Evolutionary conservation across 2,329 filamentous ascomycete species (phyloP), one percentile per base, ranked within the genome.

Genomic region (Alternaria gansuensis): DNA sequence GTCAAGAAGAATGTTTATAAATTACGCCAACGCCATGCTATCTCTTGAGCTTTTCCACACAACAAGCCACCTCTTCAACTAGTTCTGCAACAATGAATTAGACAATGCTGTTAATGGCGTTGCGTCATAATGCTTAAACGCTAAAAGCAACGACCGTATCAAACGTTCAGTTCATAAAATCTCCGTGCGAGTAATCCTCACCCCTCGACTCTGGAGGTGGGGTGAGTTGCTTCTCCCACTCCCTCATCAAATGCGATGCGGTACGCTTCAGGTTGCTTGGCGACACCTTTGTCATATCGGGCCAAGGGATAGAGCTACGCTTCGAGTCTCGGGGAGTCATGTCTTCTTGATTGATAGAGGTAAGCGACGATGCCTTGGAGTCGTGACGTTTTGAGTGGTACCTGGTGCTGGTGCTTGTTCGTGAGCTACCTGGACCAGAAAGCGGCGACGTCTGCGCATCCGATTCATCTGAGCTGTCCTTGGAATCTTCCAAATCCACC

Each of bases 231-330:
- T 88, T 91, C 80, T 98, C 94, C 91, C 92, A 96, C 74, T 97
- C 93, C 64, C 88, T 90, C 87, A 97, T 92, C 57, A 97, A 83
- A 62, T 90, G 90, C 34, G 88, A 90, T n/a, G 93, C 91, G 0
- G 91, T 94, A 36, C 88, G 86, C 74, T 92, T 91, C 67, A 97
- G 80, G 69, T 92, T 93, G 66, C 87, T 88, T 0, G 93, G 90
- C 8, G 87, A 85, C 40, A 93, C 79, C 64, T 89, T 88, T 73
- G 88, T 88, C 55, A 96, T 84, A 46, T 89, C 85, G 48, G 88
- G 88, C 80, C 91, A 92, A 28, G 90, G 80, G 7, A 83, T 77
- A 3, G 80, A 77, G 55, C 79, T 80, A 51, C 74, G 72, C 51
- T 76, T 76, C 5, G 62, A 46, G 51, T 75, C 70, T 51, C 68